Base-by-base conservation (phyloP, 2,329 filamentous ascomycete species). In the Microdochium paspali region DNA sequence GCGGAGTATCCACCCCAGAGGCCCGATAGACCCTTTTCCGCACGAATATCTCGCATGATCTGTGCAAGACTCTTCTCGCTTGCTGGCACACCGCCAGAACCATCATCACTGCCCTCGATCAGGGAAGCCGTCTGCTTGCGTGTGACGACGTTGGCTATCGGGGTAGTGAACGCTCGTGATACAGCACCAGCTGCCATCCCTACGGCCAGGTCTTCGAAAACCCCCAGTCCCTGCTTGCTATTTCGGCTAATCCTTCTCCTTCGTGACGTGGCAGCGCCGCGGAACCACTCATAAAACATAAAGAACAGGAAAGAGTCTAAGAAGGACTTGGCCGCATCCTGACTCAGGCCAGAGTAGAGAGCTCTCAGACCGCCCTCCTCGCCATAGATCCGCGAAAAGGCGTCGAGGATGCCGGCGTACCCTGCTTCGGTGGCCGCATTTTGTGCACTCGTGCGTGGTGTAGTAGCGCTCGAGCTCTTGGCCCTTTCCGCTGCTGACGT, bases 1-100 rank as follows among this genome's bases (percentile, higher is more conserved):
- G 89, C 88, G 20, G 85, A 87, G 63, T 95, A 95, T 0, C 90
- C 90, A 0, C 88, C 84, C 90, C 90, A 95, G 57, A 95, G 84
- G 2, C 88, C 89, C 42, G 71, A 61, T 10, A 90, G 50, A 0
- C 90, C 89, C 55, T 84, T 85, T 60, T 91, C 84, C 2, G 69
- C 58, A 35, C 71, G 67, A 50, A 94, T 90, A 39, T 78, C 72
- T 1, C 69, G 64, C 18, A 83, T 73, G 25, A 88, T 87, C 45
- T 84, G 73, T 24, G 63, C 56, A 3, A 79, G 72, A 50, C 61
- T 73, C 53, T 58, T 62, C 56, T 63, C 23, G 61, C 54, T 24
- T 59, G 56, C 31, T 55, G 57, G 45, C 51, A 49, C 18, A 44
- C n/a, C n/a, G n/a, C n/a, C n/a, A n/a, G n/a, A n/a, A n/a, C 52